phyloP scores from a whole-genome alignment of 1,284 basidiomycete species.

The Boletellus sp. region DNA sequence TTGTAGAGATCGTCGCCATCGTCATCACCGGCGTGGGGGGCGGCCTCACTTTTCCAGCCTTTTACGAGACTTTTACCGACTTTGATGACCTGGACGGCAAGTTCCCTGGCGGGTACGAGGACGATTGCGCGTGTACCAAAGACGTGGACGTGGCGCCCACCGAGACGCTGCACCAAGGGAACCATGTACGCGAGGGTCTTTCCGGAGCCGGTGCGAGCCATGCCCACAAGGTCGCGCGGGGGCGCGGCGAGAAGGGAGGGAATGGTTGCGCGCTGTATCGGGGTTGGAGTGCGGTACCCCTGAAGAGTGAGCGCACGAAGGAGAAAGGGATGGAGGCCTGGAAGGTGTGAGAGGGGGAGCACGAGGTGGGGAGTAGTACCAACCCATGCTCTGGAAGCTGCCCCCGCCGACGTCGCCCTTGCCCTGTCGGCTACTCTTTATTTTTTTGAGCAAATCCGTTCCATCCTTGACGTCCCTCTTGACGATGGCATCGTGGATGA shows the following conservation, averaged over 20 bases:
- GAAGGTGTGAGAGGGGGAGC: constrained; percentile 4
- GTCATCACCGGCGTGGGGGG: constrained; percentile 60
- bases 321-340: constrained; percentile 81
- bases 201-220: constrained; percentile 98
- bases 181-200: constrained; percentile 97
- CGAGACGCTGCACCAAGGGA: constrained; percentile 85
- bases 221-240: constrained; percentile 93
- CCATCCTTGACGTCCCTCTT: constrained; percentile 69
- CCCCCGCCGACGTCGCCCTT: constrained; percentile 79
- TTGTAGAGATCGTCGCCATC: constrained; percentile 48
- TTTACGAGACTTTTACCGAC: constrained; percentile 93
- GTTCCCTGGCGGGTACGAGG: constrained; percentile 88
- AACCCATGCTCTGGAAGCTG: constrained; percentile 87
- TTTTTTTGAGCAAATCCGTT: constrained; percentile 66
- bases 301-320: constrained; percentile 87
- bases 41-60: constrained; percentile 64
- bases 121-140: constrained; percentile 90
- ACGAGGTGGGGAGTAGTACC: constrained; percentile 25
- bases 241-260: constrained; percentile 83
- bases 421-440: constrained; percentile 60
- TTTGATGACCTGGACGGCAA: constrained; percentile 90
- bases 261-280: constrained; percentile 91
- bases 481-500: constrained; percentile 62
- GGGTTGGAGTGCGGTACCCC: constrained; percentile 93
- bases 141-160: constrained; percentile 73